Percentiles rank a stretch among this genome's conserved stretches.
phyloP scores from a whole-genome alignment of 2,329 filamentous ascomycete species.

The Fusarium sp. region DNA sequence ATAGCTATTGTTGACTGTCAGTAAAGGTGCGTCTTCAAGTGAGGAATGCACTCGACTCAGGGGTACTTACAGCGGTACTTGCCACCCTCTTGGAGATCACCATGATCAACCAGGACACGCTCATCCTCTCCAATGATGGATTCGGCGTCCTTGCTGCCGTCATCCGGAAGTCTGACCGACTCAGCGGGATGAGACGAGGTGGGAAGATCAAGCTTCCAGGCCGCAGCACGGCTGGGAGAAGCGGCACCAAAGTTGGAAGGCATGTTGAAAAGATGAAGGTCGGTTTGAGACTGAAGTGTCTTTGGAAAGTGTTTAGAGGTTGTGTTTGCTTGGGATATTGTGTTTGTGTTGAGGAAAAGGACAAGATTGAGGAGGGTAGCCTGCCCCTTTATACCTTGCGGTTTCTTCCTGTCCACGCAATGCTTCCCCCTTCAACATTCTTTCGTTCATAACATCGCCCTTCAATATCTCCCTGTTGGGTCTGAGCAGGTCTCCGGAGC shows the following conservation, averaged over 20 bases:
- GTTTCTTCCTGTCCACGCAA: not conserved
- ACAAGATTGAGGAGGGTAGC: not conserved
- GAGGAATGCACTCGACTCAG: not conserved
- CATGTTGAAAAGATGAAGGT: not conserved
- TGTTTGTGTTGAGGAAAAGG: not conserved
- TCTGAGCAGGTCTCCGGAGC: not conserved
- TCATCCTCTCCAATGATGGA: constrained; percentile 28
- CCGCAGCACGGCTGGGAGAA: constrained; percentile 26
- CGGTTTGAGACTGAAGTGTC: not conserved
- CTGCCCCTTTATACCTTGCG: not conserved
- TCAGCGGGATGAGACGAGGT: constrained; percentile 14
- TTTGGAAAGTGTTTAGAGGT: not conserved
- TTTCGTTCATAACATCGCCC: no score
- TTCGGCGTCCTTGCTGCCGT: constrained; percentile 15
- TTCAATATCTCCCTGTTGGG: not conserved
- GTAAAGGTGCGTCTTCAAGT: not conserved
- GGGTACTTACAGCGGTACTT: constrained; percentile 28
- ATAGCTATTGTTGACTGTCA: constrained; percentile 13
- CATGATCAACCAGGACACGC: constrained; percentile 17
- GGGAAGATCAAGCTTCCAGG: constrained; percentile 22
- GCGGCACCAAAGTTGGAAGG: not conserved
- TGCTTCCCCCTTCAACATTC: not conserved
- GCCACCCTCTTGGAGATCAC: constrained; percentile 22
- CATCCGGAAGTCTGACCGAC: constrained; percentile 17
- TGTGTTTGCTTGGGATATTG: not conserved